A percentile compares a stretch with the other conserved stretches of the same genome.
phyloP scores from a whole-genome alignment of 176 grass and related monocot genomes.

The Hyparrhenia diplandra region DNA sequence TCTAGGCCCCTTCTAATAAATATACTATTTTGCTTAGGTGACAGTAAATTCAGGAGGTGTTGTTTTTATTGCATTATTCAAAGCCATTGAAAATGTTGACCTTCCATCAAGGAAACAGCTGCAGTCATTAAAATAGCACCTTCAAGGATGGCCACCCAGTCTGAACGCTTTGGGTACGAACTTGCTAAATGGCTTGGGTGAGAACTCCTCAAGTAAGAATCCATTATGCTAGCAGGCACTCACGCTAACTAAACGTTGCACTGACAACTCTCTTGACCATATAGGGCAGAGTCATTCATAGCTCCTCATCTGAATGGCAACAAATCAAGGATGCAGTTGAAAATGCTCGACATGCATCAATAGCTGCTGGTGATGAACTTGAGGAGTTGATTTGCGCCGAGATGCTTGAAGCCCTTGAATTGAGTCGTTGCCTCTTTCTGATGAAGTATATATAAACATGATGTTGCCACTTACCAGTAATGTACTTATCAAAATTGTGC shows the following conservation, averaged over 20 bases:
- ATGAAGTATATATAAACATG: slow-evolving; percentile 81
- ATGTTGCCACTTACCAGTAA: slow-evolving; percentile 17
- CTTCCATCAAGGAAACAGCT: slow-evolving; percentile 49
- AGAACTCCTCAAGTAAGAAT: slow-evolving; percentile 79
- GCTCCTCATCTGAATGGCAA: slow-evolving; percentile 76
- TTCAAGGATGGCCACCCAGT: slow-evolving; percentile 97
- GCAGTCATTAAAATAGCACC: slow-evolving; percentile 96
- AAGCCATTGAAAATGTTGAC: slow-evolving; percentile 27
- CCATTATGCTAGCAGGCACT: slow-evolving; percentile 15
- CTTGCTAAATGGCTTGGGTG: slow-evolving; percentile 91
- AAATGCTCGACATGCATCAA: slow-evolving; percentile 45
- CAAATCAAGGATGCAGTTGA: slow-evolving; percentile 89
- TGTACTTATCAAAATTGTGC: slow-evolving; percentile 7
- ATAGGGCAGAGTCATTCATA: slow-evolving; percentile 86
- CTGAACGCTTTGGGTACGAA: slow-evolving; percentile 89
- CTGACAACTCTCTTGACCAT: slow-evolving; percentile 28
- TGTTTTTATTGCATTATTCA: slow-evolving; percentile 86
- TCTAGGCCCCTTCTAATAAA: neutral
- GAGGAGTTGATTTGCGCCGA: slow-evolving; percentile 69
- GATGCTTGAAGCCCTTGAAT: slow-evolving; percentile 83
- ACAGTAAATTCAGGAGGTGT: slow-evolving; percentile 97
- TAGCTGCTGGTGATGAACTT: slow-evolving; percentile 54
- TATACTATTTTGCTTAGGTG: slow-evolving; percentile 39
- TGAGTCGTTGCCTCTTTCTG: slow-evolving; percentile 82
- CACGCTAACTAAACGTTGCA: slow-evolving; percentile 6